Evolutionary conservation across 2,329 filamentous ascomycete genomes (phyloP).

Genomic region (Aureobasidium sp.): DNA sequence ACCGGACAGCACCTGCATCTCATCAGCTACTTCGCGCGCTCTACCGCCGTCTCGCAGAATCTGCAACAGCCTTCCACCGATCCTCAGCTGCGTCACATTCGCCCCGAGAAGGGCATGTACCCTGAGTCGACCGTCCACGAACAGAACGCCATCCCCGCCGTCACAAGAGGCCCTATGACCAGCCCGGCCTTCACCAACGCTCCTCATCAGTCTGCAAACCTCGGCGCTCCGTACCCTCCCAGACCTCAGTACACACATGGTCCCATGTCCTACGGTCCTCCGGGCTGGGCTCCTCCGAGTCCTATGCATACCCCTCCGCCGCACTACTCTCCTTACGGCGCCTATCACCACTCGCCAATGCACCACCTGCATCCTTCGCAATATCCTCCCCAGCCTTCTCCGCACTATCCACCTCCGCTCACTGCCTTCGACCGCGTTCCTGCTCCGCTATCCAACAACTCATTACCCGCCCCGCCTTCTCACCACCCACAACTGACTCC

Average conservation of each 20-base stretch:
- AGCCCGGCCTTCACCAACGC: constrained; percentile 47
- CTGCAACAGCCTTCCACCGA: constrained; percentile 78
- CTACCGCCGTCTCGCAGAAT: constrained; percentile 61
- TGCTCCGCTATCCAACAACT: constrained; percentile 26
- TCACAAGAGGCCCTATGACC: constrained; percentile 65
- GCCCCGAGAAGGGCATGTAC: constrained; percentile 90
- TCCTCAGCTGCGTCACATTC: constrained; percentile 67
- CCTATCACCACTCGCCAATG: constrained; percentile 21
- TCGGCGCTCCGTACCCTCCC: constrained; percentile 36
- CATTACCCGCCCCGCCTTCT: constrained; percentile 28
- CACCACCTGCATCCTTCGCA: constrained; percentile 20
- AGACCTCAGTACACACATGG: constrained; percentile 33
- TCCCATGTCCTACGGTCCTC: constrained; percentile 28
- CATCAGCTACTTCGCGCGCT: constrained; percentile 91
- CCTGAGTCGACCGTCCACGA: constrained; percentile 92
- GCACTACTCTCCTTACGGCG: constrained; percentile 24
- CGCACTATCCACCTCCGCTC: constrained; percentile 21
- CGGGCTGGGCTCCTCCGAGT: constrained; percentile 34
- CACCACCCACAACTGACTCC: constrained; percentile 16
- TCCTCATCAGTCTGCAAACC: constrained; percentile 44
- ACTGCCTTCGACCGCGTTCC: constrained; percentile 32
- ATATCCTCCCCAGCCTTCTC: constrained; percentile 24
- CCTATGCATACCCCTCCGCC: constrained; percentile 32
- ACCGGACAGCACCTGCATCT: constrained; percentile 86
- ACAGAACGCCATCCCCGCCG: constrained; percentile 66